Evolutionary conservation across 345 rosid genomes (phyloP).

Genomic region (Eucalyptus grandis): DNA sequence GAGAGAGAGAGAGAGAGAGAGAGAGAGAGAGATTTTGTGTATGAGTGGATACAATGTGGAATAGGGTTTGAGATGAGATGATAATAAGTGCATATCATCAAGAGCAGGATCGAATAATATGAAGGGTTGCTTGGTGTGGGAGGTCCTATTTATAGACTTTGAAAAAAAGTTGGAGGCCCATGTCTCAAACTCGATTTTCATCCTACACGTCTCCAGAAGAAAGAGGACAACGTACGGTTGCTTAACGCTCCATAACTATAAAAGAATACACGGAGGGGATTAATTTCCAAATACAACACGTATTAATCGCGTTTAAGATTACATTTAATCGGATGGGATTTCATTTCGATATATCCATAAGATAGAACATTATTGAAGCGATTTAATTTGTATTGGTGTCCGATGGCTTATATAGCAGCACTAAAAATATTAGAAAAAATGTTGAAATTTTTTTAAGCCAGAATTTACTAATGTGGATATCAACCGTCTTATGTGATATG

Average conservation of each 20-base stretch:
- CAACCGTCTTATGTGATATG: accelerated
- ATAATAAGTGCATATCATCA: neutral
- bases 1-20: neutral
- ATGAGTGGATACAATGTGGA: neutral
- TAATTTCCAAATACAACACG: neutral
- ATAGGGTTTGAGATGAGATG: neutral
- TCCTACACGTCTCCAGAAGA: neutral
- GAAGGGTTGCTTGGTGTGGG: neutral
- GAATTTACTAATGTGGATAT: accelerated
- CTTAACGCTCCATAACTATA: neutral
- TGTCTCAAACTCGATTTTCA: neutral
- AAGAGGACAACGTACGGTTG: neutral
- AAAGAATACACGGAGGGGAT: neutral
- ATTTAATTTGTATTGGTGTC: neutral
- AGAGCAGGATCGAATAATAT: neutral
- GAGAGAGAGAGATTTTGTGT: neutral
- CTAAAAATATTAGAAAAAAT: neutral
- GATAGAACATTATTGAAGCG: neutral
- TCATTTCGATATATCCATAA: neutral
- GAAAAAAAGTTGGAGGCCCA: neutral
- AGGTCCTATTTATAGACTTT: neutral
- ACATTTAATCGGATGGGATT: neutral
- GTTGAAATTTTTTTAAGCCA: too few species aligned
- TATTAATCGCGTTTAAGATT: neutral
- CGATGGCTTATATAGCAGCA: neutral